Evolutionary conservation across 2,329 filamentous ascomycete genomes (phyloP).

Genomic region (Exophiala xenobiotica): DNA sequence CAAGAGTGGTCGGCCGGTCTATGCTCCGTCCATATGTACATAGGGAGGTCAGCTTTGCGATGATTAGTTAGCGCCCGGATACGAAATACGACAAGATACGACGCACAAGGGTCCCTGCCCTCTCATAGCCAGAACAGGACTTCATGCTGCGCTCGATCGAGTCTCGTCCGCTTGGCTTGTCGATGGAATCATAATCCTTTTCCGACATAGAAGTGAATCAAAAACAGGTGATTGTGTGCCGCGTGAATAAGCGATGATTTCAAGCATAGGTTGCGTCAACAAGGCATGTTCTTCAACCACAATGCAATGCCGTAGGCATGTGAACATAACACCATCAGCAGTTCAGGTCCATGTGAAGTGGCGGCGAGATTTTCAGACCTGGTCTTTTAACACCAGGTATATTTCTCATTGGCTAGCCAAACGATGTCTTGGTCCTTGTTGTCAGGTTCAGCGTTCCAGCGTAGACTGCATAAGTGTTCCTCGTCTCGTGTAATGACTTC

Average conservation of each 20-base stretch:
- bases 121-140: no score
- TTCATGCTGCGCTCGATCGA: no score
- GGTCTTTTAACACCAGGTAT: slow-evolving; percentile 45
- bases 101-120: background rate
- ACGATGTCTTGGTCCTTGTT: slow-evolving; percentile 41
- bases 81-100: background rate
- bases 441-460: slow-evolving; percentile 42
- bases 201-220: no score
- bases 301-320: no score
- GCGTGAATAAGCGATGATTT: no score
- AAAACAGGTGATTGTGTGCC: no score
- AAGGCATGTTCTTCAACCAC: no score
- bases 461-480: slow-evolving; percentile 47
- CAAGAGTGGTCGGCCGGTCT: no score
- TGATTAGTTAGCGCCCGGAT: background rate
- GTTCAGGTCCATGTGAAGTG: background rate
- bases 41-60: background rate
- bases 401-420: slow-evolving; percentile 51
- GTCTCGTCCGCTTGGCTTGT: no score
- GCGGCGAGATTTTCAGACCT: slow-evolving; percentile 15
- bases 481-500: slow-evolving; percentile 47
- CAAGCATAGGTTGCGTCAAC: background rate
- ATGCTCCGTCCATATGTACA: background rate
- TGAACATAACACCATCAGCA: no score
- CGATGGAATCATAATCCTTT: no score